Evolutionary conservation across 306 rosid species (phyloP), one percentile per base, ranked within the genome.

Genomic region (Cicer chorassanicum): DNA sequence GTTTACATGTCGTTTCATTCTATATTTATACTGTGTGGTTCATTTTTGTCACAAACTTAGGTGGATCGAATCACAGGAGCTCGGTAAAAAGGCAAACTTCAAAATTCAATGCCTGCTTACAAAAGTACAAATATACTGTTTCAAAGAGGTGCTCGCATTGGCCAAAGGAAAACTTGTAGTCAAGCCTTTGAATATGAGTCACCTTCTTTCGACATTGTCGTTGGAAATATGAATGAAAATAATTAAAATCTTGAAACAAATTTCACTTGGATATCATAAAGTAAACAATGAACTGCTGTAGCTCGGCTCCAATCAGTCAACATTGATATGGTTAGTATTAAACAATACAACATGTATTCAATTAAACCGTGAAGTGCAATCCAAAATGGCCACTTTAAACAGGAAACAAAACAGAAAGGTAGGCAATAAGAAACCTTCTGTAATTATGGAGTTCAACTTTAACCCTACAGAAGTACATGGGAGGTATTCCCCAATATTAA

Each of bases 371-470:
- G 21, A 74, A 40, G 40, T 34, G 48, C 39, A 57, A 50, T 39
- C 59, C 69, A 73, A 56, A 56, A 9, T 51, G n/a, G 68, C 39
- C 44, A 72, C 29, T 41, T 62, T 5, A 57, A 19, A 39, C 18
- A 60, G 19, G 43, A 10, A 68, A 40, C 70, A 78, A 34, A 13
- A 67, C 46, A n/a, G 50, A 76, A 57, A 59, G 8, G n/a, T n/a
- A 36, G 9, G 51, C 12, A 34, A 29, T 2, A 64, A 70, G 16
- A 73, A 41, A 18, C 16, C 14, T 55, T 24, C 13, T 39, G 46
- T 62, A 63, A 64, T 51, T 55, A 21, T 63, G 40, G 59, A 63
- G 63, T 76, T 70, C 16, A 78, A 57, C 72, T 21, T 21, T 21
- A 21, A 21, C 29, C 29, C 78, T 65, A 57, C 73, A 45, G 36